Evolutionary conservation across 176 grass and related monocot genomes (phyloP).

Genomic region (Oryza brachyantha): DNA sequence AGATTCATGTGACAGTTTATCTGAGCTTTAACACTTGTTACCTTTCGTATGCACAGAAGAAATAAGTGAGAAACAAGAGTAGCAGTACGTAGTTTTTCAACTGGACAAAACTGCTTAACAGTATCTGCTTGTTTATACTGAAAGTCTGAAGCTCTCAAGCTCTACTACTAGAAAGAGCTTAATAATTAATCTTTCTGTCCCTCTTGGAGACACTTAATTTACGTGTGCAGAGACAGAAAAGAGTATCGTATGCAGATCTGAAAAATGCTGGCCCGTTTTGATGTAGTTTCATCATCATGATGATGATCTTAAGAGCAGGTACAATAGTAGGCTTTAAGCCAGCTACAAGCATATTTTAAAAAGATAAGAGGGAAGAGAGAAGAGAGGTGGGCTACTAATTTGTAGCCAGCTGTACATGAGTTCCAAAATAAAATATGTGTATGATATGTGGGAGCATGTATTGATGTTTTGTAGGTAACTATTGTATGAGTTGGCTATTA

Average conservation of each 20-base stretch:
- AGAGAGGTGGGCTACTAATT: no score
- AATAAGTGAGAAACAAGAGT: neutral
- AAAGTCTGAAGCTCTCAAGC: neutral
- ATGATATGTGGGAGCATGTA: no score
- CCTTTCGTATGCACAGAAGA: neutral
- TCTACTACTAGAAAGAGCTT: neutral
- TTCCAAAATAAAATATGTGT: no score
- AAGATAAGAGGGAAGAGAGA: no score
- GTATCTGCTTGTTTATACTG: conserved; percentile 47
- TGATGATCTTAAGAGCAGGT: no score
- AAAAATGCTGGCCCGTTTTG: neutral
- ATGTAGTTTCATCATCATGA: neutral
- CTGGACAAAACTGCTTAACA: neutral
- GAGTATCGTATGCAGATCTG: neutral
- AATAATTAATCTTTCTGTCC: neutral
- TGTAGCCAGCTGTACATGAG: no score
- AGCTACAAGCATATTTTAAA: no score
- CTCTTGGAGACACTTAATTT: neutral
- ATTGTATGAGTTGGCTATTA: no score
- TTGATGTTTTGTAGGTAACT: no score
- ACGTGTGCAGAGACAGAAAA: neutral
- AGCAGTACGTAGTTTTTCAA: no score
- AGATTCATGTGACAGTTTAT: neutral
- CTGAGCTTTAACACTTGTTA: neutral
- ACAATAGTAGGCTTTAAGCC: no score